Base-by-base conservation (phyloP, 306 rosid species). In the Morella rubra region DNA sequence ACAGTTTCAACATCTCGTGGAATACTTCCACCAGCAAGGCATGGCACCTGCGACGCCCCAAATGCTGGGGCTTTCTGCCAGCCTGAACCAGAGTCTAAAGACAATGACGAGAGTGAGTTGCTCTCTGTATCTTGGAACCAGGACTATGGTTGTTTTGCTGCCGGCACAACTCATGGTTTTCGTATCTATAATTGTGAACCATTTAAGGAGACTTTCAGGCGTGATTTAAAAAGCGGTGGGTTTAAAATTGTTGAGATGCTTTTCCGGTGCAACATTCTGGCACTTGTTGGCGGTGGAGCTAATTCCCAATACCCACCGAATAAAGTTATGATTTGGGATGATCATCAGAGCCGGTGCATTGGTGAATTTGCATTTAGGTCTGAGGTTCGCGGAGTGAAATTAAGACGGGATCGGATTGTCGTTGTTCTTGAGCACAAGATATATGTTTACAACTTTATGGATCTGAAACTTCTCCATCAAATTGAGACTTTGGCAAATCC, bases 241-340 rank as follows among this genome's bases (percentile, higher is more conserved):
- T 89, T 95, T 72, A 90, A 83, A 83, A 89, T 92, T 80, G 97
- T 95, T 66, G 99, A 95, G 88, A 95, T 95, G 97, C 75, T 95
- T 58, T 92, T 90, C 77, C 88, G 93, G 44, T 84, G 93, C 89
- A 95, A 95, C 82, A 86, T 95, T 81, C 89, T 95, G 41, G 97
- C 96, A 60, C 97, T 95, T 86, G 99, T 95, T 81, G 99, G 99
- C 52, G 82, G 86, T 79, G 85, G 74, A 74, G 84, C 89, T 61
- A 90, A 95, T 85, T 84, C 93, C 66, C 87, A 88, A 16, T 88
- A 90, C 53, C 97, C 96, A 20, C 91, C 99, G 40, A 88, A 88
- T 85, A 95, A 95, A 85, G 99, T 92, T 79, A 73, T 92, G 91
- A 91, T 95, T 76, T 95, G 97, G 99, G 93, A 95, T 85, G 99